Evolutionary conservation across 768 basidiomycete species (phyloP).

Genomic region (Hygrophorus pudorinus): DNA sequence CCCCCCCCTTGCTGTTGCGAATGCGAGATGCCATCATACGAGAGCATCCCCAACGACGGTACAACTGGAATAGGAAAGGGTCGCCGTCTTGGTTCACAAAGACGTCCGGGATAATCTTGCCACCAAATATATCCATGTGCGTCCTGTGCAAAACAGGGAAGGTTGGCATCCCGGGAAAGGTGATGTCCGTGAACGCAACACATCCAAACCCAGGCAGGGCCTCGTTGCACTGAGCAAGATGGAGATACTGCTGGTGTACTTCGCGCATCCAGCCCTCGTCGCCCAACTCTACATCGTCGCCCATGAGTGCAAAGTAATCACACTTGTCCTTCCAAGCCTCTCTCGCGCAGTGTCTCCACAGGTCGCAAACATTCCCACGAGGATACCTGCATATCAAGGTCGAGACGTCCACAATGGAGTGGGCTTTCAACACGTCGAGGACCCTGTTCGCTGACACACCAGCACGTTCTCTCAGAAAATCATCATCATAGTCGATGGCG

Average conservation of each 20-base stretch:
- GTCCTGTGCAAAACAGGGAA: conserved; percentile 47
- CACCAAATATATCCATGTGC: conserved; percentile 46
- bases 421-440: conserved; percentile 23
- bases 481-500: conserved; percentile 42
- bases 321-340: conserved; percentile 37
- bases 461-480: conserved; percentile 19
- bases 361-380: conserved; percentile 37
- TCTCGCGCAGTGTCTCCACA: conserved; percentile 43
- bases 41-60: conserved; percentile 45
- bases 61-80: conserved; percentile 49
- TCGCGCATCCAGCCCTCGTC: conserved; percentile 45
- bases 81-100: conserved; percentile 55
- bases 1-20: conserved; percentile 37
- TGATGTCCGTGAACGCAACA: conserved; percentile 43
- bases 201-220: conserved; percentile 43
- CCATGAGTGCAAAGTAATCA: conserved; percentile 43
- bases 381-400: conserved; percentile 30
- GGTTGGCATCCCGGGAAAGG: conserved; percentile 53
- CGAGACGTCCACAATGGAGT: conserved; percentile 27
- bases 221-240: conserved; percentile 18
- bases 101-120: conserved; percentile 36
- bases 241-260: conserved; percentile 27
- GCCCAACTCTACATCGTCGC: conserved; percentile 42
- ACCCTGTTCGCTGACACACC: conserved; percentile 24
- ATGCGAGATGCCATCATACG: conserved; percentile 33